phyloP scores from a whole-genome alignment of 345 rosid genomes.

The Gossypium stocksii region DNA sequence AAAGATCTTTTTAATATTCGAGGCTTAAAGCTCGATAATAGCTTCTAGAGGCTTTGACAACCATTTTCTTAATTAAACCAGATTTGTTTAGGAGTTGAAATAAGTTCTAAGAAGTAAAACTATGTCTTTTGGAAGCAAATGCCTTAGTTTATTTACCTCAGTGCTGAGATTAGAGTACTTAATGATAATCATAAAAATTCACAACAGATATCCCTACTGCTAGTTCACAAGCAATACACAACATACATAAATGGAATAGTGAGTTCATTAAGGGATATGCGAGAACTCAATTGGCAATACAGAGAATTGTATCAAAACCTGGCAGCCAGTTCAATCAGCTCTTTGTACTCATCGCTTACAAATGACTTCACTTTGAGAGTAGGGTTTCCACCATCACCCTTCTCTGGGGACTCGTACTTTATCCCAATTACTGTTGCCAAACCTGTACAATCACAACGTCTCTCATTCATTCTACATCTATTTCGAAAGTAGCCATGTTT shows the following conservation, averaged over 20 bases:
- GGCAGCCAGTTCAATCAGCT: conserved; percentile 57
- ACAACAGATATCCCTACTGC: not conserved
- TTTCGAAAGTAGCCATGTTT: not conserved
- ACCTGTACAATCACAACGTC: conserved; percentile 34
- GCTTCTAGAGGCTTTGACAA: not conserved
- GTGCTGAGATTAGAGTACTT: not conserved
- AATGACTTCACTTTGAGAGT: conserved; percentile 74
- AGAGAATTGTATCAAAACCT: not conserved
- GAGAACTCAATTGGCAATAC: not conserved
- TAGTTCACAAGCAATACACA: not conserved
- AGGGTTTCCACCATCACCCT: conserved; percentile 23
- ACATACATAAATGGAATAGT: not conserved
- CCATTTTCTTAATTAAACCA: not conserved
- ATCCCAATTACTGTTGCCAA: conserved; percentile 79
- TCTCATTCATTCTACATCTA: not conserved
- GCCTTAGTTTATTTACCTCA: too few relatives aligned
- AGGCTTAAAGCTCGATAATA: not conserved
- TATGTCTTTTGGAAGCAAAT: too few relatives aligned
- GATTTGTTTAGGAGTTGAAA: too few relatives aligned
- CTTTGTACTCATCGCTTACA: conserved; percentile 57
- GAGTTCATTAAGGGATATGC: not conserved
- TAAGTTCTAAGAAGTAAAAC: too few relatives aligned
- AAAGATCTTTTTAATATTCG: not conserved
- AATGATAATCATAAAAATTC: not conserved
- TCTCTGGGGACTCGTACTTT: conserved; percentile 59